Evolutionary conservation across 2,329 filamentous ascomycete species (phyloP), one percentile per base, ranked within the genome.

Genomic region (Paraphoma sp.): DNA sequence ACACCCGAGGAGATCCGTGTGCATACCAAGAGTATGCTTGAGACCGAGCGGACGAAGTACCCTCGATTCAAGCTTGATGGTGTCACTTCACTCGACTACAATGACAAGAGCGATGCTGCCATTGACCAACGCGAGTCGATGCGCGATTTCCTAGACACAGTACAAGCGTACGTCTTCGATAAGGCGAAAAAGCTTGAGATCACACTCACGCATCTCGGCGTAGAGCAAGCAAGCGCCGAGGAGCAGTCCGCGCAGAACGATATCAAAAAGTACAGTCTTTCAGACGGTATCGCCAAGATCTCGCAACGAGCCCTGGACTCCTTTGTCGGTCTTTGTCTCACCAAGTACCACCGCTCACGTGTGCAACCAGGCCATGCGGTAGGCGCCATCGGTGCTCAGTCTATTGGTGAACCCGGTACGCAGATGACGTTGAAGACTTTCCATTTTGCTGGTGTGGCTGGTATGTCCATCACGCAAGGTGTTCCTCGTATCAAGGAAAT

Each of bases 401-500:
- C 94, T 1, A 99, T 99, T 68, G 95, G 95, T 79, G 95, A 99
- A 73, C 95, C 95, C 0, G 95, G 95, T 75, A 99, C 95, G 0
- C 95, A 99, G 78, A 99, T 99, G 95, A 99, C 95, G 1, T 81
- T 99, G 62, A 98, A 98, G 81, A 98, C 95, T 74, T 98, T 98
- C 87, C 95, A 98, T 90, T 99, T 99, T 82, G 95, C 95, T 74
- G 95, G 95, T 90, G 95, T 99, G 62, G 95, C 95, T 43, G 94
- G 94, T 76, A 98, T 99, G 95, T 97, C 92, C 84, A 97, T 99
- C 73, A 99, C 95, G 0, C 92, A 97, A 73, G 95, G 95, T 91
- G 95, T 99, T 6, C 95, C 95, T 1, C 94, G 95, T 88, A 99
- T 99, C 82, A 99, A 99, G 80, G 95, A 99, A 83, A 99, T 99